A percentile compares a stretch with the other conserved stretches of the same genome.
Evolutionary conservation across 2,329 filamentous ascomycete species (phyloP).

Genomic region (Botryotinia calthae): DNA sequence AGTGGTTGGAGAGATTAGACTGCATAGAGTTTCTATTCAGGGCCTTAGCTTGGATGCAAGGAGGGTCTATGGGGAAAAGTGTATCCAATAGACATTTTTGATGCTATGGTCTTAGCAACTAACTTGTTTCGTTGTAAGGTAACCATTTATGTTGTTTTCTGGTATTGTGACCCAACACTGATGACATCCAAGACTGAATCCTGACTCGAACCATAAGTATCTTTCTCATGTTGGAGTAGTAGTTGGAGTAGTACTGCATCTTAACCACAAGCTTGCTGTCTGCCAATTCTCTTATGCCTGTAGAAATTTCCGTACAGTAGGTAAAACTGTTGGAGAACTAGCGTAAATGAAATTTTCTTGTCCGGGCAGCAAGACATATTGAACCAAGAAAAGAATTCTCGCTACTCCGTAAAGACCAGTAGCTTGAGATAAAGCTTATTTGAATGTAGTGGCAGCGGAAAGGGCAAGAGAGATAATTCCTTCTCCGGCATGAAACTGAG

Average conservation of each 20-base stretch:
- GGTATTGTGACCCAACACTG: not conserved
- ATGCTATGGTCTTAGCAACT: not conserved
- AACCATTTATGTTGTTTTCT: not conserved
- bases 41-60: not conserved
- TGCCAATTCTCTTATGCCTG: not conserved
- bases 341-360: not conserved
- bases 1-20: not conserved
- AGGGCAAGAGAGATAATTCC: not conserved
- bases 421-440: not conserved
- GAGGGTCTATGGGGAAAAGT: not conserved
- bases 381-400: not conserved
- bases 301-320: not conserved
- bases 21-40: not conserved
- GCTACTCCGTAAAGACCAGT: not conserved
- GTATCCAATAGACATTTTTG: not conserved
- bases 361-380: not conserved
- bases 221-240: not conserved
- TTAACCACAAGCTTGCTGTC: not conserved
- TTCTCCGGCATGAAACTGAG: not conserved
- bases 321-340: not conserved
- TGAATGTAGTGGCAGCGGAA: too few relatives aligned
- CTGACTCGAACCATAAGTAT: not conserved
- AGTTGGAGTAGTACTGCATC: not conserved
- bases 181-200: not conserved
- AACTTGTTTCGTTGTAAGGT: not conserved